phyloP scores from a whole-genome alignment of 371 early-diverging fungal genomes.

The Rhizopus stolonifer region DNA sequence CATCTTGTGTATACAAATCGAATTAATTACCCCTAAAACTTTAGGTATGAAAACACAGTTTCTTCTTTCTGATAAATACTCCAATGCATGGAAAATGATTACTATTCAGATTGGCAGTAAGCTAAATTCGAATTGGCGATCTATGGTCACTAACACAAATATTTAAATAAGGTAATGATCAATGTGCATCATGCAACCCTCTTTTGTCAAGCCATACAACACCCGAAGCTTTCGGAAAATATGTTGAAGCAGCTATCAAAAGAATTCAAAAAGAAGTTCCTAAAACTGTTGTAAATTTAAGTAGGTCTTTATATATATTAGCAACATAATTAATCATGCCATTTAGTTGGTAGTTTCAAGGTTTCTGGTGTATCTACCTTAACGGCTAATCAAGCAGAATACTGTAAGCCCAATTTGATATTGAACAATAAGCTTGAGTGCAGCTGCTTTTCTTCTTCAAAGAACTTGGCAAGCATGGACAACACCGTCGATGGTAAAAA shows the following conservation, averaged over 20 bases:
- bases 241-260: constrained; percentile 25
- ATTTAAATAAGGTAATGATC: constrained; percentile 20
- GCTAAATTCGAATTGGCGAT: background rate
- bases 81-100: constrained; percentile 31
- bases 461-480: constrained; percentile 21
- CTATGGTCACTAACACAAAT: background rate
- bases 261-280: constrained; percentile 25
- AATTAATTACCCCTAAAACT: background rate
- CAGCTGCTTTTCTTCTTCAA: constrained; percentile 14
- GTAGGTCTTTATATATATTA: constrained; percentile 10
- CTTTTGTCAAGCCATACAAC: constrained; percentile 1
- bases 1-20: background rate
- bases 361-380: constrained; percentile 23
- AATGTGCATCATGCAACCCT: constrained; percentile 21
- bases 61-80: constrained; percentile 6
- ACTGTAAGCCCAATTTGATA: constrained; percentile 15
- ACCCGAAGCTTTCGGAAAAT: constrained; percentile 19
- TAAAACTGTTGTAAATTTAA: constrained; percentile 25
- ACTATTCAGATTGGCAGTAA: constrained; percentile 34
- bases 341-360: constrained; percentile 24
- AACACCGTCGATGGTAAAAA: constrained; percentile 18
- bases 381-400: constrained; percentile 10
- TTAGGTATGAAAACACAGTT: constrained; percentile 18
- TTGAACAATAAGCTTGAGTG: constrained; percentile 19
- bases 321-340: too few relatives aligned